These are phyloP conservation scores for Schoenoplectus triqueter DNA, from an alignment of 202 grass and related monocot genomes.

Conservation along the genomic window DNA sequence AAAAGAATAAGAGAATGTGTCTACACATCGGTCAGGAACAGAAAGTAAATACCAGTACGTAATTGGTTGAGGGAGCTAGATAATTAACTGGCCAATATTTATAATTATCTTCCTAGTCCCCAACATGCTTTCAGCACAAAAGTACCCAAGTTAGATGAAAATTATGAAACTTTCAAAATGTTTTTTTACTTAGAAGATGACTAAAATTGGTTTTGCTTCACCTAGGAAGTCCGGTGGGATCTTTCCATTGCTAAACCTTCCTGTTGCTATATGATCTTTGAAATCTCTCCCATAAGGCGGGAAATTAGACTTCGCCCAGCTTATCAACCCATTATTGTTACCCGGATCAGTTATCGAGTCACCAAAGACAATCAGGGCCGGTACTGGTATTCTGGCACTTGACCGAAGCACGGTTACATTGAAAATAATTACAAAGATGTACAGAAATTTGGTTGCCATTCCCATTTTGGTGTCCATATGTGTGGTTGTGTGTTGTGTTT, in stretches of 20 bases:
- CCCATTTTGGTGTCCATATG: background rate
- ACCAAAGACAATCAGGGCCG: constrained; percentile 56
- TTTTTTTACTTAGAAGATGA: background rate
- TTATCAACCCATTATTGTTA: constrained; percentile 53
- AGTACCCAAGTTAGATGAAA: background rate
- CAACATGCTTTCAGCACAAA: background rate
- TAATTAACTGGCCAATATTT: background rate
- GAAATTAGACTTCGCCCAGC: constrained; percentile 54
- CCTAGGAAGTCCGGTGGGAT: constrained; percentile 58
- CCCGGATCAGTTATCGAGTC: constrained; percentile 68
- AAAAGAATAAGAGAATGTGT: background rate
- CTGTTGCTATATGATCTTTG: constrained; percentile 44
- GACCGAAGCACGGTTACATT: constrained; percentile 1
- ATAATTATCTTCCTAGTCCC: background rate
- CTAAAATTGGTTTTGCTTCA: constrained; percentile 22
- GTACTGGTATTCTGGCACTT: background rate
- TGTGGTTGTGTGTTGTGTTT: background rate
- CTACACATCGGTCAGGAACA: background rate
- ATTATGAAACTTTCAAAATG: background rate
- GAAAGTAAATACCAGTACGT: background rate
- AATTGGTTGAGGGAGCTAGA: background rate
- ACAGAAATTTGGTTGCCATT: background rate
- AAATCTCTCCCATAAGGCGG: constrained; percentile 77
- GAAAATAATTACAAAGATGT: background rate
- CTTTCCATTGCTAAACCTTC: constrained; percentile 69